Conservation (phyloP, 805 yeast genomes). For the Hanseniaspora pseudoguilliermondii region DNA sequence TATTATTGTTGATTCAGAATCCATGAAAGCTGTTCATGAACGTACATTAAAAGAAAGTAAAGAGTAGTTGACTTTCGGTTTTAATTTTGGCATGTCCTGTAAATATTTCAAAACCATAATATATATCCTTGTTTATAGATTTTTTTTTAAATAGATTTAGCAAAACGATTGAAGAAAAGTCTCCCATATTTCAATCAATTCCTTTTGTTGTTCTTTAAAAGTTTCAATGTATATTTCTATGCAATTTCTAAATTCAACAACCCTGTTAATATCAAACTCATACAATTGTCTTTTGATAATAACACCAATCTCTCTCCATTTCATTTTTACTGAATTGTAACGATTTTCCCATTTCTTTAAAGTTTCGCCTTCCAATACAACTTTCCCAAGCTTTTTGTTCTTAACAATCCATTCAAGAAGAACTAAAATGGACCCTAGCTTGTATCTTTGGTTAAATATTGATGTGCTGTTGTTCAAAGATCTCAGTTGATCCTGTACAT, state of each 20-base stretch:
- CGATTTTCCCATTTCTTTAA: conserved; percentile 42
- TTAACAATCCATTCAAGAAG: conserved; percentile 40
- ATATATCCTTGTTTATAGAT: too few relatives aligned
- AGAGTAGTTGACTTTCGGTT: too few relatives aligned
- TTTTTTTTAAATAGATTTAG: background rate
- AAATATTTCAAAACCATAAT: too few relatives aligned
- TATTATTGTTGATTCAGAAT: conserved; percentile 32
- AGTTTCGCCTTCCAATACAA: conserved; percentile 46
- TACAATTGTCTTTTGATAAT: conserved; percentile 56
- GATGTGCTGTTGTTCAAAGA: conserved; percentile 60
- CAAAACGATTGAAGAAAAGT: conserved; percentile 34
- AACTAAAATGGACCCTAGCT: conserved; percentile 35
- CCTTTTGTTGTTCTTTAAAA: conserved; percentile 85
- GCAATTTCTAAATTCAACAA: conserved; percentile 73
- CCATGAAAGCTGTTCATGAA: background rate
- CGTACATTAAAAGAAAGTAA: conserved; percentile 4
- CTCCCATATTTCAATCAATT: conserved; percentile 77
- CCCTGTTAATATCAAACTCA: conserved; percentile 58
- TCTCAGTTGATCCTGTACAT: conserved; percentile 78
- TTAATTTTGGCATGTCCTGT: too few relatives aligned
- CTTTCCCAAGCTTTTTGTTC: conserved; percentile 43
- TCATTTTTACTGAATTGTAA: conserved; percentile 40
- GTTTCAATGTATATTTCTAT: conserved; percentile 86
- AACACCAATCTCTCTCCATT: conserved; percentile 51
- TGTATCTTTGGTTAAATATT: conserved; percentile 62